Evolutionary conservation across 768 basidiomycete genomes (phyloP).

Genomic region (Lanmaoa rubissima): DNA sequence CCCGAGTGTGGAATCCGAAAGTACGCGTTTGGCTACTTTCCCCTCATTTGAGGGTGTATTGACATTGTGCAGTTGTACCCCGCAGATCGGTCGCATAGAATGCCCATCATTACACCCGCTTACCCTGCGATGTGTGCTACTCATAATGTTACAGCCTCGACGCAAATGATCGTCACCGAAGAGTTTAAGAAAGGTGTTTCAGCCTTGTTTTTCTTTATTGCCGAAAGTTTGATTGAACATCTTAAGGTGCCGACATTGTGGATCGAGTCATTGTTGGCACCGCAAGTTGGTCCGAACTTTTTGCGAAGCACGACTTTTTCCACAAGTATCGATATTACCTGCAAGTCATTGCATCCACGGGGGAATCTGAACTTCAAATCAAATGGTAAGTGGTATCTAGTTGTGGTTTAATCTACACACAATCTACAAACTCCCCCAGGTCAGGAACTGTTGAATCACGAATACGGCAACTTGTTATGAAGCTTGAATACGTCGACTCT

Average conservation of each 20-base stretch:
- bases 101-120: conserved; percentile 99
- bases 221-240: conserved; percentile 12
- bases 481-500: conserved; percentile 93
- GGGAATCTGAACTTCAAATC: conserved; percentile 76
- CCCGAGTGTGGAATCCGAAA: conserved; percentile 98
- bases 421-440: conserved; percentile 39
- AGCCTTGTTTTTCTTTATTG: background rate
- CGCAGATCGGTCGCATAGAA: conserved; percentile 88
- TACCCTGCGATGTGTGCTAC: conserved; percentile 99
- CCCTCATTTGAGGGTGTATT: background rate
- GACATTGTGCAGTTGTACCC: conserved; percentile 70
- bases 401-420: background rate
- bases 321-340: conserved; percentile 95
- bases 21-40: conserved; percentile 36
- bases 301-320: conserved; percentile 95
- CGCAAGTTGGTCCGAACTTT: conserved; percentile 91
- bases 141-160: conserved; percentile 95
- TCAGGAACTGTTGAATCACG: conserved; percentile 98
- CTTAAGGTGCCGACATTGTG: conserved; percentile 86
- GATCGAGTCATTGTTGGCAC: conserved; percentile 85
- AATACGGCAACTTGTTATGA: conserved; percentile 95
- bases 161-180: conserved; percentile 93
- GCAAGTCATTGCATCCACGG: conserved; percentile 92
- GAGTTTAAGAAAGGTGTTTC: conserved; percentile 86
- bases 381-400: conserved; percentile 70